Conservation (phyloP, 176 grass and related monocot genomes). For the Eleusine coracana region DNA sequence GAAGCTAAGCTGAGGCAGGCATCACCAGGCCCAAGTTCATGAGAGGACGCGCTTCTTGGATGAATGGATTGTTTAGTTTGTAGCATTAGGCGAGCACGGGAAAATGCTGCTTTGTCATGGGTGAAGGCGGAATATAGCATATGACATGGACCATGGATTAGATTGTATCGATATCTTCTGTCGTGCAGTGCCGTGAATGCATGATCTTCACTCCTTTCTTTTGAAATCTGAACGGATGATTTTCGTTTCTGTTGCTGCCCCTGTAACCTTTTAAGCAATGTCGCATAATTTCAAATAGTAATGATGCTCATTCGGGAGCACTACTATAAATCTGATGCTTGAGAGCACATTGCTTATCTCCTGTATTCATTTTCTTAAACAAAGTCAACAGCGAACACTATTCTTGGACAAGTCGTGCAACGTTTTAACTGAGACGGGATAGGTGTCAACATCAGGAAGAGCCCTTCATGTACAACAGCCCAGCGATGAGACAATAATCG, state of each 20-base stretch:
- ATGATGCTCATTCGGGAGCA: not conserved
- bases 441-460: not conserved
- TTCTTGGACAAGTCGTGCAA: not conserved
- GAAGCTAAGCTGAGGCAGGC: slow-evolving; percentile 77
- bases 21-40: slow-evolving; percentile 59
- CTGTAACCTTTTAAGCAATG: not conserved
- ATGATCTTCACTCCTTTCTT: not conserved
- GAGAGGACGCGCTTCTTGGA: slow-evolving; percentile 22
- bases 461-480: not conserved
- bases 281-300: not conserved
- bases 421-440: not conserved
- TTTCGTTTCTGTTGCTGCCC: slow-evolving; percentile 16
- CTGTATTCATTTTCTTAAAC: not conserved
- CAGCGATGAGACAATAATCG: not conserved
- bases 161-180: not conserved
- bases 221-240: not conserved
- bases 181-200: not conserved
- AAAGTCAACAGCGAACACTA: not conserved
- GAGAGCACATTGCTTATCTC: not conserved
- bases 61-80: slow-evolving; percentile 11
- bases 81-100: slow-evolving; percentile 15
- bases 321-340: not conserved
- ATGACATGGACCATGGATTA: not conserved
- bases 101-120: not conserved
- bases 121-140: not conserved